Evolutionary conservation across 2,329 filamentous ascomycete species (phyloP).

Genomic region (Mariannaea sp.): DNA sequence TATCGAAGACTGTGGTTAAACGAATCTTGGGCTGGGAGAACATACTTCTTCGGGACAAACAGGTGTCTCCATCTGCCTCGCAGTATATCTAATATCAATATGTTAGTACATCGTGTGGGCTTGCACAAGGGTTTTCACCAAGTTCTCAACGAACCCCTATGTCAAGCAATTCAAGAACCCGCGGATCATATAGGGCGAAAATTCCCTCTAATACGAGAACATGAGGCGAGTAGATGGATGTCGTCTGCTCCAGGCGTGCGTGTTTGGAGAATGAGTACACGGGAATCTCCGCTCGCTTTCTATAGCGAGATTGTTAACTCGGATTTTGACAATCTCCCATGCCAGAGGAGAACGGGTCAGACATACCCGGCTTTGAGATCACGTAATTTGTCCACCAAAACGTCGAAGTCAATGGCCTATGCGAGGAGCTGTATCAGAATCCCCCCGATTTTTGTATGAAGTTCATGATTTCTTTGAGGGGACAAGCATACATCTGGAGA

Average conservation of each 20-base stretch:
- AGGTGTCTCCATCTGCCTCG: conserved; percentile 93
- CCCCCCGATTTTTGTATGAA: not conserved
- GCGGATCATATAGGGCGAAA: conserved; percentile 86
- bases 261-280: conserved; percentile 96
- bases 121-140: not conserved
- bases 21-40: conserved; percentile 17
- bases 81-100: conserved; percentile 75
- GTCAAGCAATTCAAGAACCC: conserved; percentile 85
- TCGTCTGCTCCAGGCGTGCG: conserved; percentile 76
- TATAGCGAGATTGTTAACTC: conserved; percentile 43
- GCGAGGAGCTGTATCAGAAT: conserved; percentile 5
- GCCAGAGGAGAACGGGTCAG: not conserved
- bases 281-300: conserved; percentile 87
- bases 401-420: conserved; percentile 88
- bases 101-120: conserved; percentile 17
- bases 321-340: not conserved
- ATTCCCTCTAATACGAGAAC: conserved; percentile 96
- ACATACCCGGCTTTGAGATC: conserved; percentile 90
- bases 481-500: conserved; percentile 67
- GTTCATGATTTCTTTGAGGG: not conserved
- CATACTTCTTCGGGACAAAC: conserved; percentile 84
- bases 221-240: conserved; percentile 92
- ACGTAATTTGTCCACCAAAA: conserved; percentile 75
- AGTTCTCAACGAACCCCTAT: conserved; percentile 68
- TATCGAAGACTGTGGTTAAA: not conserved